Conservation (phyloP, 805 yeast species). For the Tetrapisispora phaffii region DNA sequence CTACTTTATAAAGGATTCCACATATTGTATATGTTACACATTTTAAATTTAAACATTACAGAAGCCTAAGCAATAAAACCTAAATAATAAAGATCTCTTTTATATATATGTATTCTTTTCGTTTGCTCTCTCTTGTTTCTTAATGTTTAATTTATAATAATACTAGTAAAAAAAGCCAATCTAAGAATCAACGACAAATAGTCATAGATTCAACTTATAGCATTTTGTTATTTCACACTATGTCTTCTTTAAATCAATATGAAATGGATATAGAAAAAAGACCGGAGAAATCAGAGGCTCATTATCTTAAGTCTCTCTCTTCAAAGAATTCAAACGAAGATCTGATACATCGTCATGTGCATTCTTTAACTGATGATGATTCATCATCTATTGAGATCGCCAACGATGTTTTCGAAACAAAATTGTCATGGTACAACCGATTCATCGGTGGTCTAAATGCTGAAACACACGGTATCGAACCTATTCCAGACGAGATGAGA, state of each 20-base stretch:
- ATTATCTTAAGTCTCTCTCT: neutral
- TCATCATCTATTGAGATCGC: neutral
- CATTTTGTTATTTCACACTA: neutral
- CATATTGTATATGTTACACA: too few species aligned
- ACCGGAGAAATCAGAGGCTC: neutral
- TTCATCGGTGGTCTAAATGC: slow-evolving; percentile 28
- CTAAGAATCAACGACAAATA: too few species aligned
- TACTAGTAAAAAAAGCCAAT: too few species aligned
- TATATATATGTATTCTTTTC: neutral
- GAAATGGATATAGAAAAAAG: neutral
- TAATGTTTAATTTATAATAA: too few species aligned
- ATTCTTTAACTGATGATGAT: neutral
- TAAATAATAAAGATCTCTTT: neutral
- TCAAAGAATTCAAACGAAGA: slow-evolving; percentile 3
- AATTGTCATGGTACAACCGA: slow-evolving; percentile 17
- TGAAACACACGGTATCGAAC: slow-evolving; percentile 71
- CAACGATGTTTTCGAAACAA: slow-evolving; percentile 7
- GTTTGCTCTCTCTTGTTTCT: neutral
- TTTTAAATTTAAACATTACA: too few species aligned
- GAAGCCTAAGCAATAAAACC: neutral
- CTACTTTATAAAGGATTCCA: too few species aligned
- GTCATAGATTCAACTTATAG: neutral
- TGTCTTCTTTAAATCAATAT: slow-evolving; percentile 1
- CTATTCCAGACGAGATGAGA: slow-evolving; percentile 71
- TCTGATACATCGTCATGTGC: slow-evolving; percentile 1